Evolutionary conservation across 2,329 filamentous ascomycete species (phyloP).

Genomic region (Aspergillus versicolor): DNA sequence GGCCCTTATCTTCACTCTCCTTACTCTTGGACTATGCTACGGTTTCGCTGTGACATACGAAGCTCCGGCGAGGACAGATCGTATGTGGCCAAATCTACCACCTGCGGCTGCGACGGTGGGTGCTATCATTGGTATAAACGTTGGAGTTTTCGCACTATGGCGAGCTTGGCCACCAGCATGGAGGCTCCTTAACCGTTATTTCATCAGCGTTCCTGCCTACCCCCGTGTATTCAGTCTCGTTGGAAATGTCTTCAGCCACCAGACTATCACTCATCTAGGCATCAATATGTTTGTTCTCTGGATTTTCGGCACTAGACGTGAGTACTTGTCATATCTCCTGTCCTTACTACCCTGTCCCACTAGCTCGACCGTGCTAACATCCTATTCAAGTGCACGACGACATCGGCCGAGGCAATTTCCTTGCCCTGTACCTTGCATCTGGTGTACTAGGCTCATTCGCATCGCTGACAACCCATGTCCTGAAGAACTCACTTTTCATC

Average conservation of each 20-base stretch:
- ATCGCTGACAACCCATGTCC: slow-evolving; percentile 46
- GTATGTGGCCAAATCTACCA: slow-evolving; percentile 51
- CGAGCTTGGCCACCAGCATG: slow-evolving; percentile 52
- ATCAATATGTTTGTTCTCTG: slow-evolving; percentile 56
- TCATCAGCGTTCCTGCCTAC: slow-evolving; percentile 52
- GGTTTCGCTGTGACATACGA: slow-evolving; percentile 50
- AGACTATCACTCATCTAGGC: slow-evolving; percentile 51
- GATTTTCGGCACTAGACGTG: slow-evolving; percentile 53
- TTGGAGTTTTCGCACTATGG: slow-evolving; percentile 53
- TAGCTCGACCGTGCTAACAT: not conserved
- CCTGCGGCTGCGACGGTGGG: slow-evolving; percentile 54
- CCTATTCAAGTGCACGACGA: slow-evolving; percentile 50
- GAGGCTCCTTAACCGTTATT: slow-evolving; percentile 57
- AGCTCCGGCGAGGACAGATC: slow-evolving; percentile 47
- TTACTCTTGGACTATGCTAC: slow-evolving; percentile 44
- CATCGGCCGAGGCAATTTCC: slow-evolving; percentile 56
- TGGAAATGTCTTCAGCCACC: slow-evolving; percentile 58
- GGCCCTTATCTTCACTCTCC: slow-evolving; percentile 39
- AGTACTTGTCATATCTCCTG: slow-evolving; percentile 14
- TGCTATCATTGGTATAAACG: slow-evolving; percentile 52
- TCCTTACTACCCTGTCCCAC: not conserved
- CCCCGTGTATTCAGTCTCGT: slow-evolving; percentile 54
- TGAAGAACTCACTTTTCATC: slow-evolving; percentile 42
- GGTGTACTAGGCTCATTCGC: slow-evolving; percentile 49
- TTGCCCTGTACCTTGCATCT: slow-evolving; percentile 52